Evolutionary conservation across 2,329 filamentous ascomycete species (phyloP).

Genomic region (Grosmannia huntii): DNA sequence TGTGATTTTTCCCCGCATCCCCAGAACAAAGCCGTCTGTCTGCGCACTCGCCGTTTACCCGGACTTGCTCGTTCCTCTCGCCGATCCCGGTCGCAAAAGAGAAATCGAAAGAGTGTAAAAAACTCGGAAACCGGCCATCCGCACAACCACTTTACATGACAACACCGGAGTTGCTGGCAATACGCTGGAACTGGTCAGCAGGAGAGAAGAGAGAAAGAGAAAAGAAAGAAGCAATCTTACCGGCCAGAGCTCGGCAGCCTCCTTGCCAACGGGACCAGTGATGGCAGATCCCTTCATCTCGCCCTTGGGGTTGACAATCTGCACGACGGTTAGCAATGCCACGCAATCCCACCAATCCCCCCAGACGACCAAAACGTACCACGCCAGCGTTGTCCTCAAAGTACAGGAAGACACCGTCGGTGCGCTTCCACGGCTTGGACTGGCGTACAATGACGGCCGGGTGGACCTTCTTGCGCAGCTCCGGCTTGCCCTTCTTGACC

Average conservation of each 20-base stretch:
- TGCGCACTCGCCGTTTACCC: background rate
- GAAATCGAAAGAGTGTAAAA: conserved; percentile 1
- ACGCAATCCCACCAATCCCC: background rate
- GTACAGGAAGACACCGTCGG: conserved; percentile 98
- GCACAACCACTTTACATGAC: conserved; percentile 69
- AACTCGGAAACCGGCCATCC: background rate
- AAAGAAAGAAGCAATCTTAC: conserved; percentile 31
- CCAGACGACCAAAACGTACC: conserved; percentile 43
- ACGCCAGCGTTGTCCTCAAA: conserved; percentile 99
- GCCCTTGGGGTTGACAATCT: conserved; percentile 99
- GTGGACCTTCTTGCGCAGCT: conserved; percentile 99
- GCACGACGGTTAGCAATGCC: conserved; percentile 6
- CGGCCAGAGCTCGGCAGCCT: conserved; percentile 98
- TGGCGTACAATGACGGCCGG: conserved; percentile 66
- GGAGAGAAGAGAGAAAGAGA: background rate
- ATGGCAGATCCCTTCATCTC: conserved; percentile 99
- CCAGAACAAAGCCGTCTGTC: background rate
- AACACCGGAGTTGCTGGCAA: conserved; percentile 98
- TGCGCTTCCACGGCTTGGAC: conserved; percentile 98
- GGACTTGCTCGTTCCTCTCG: conserved; percentile 1
- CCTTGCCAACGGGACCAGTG: conserved; percentile 97
- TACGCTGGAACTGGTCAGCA: conserved; percentile 55
- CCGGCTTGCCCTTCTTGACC: conserved; percentile 99
- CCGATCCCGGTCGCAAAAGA: background rate
- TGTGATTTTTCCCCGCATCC: background rate